Evolutionary conservation across 352 stramenopile genomes (phyloP), one percentile per base, ranked within the genome.

Genomic region (Globisporangium abappressorium): DNA sequence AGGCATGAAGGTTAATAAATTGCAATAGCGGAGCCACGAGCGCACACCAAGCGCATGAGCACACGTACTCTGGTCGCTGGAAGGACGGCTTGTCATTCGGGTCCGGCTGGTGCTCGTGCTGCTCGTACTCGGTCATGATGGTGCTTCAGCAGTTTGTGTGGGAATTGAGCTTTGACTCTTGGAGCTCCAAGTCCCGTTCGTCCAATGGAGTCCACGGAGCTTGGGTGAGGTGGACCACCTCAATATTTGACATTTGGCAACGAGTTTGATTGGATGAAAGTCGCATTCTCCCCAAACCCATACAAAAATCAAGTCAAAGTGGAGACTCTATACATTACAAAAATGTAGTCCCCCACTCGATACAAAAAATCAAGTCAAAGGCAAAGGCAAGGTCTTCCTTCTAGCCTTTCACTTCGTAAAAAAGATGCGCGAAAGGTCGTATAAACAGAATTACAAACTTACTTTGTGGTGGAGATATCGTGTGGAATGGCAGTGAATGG

Each of bases 41-140:
- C 8, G 20, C 12, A 12, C 2, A 20, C 18, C 47, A 65, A 20
- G 34, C 14, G 22, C 28, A 69, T 22, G 34, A 26, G 54, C 41
- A 30, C 9, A 69, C 66, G 59, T 36, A 71, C 66, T 71, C 66
- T 64, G 66, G 58, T n/a, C 66, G 66, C 59, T 66, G 53, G 36
- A 34, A 67, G 34, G 30, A 36, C n/a, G 58, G 38, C 28, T 47
- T 54, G 22, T 63, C 66, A 66, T 67, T 69, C 5, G 57, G 24
- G 49, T 65, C 49, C 5, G 43, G n/a, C 24, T 36, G 14, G n/a
- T 49, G 64, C 14, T 60, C 58, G 20, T 70, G 57, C 36, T 53
- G 30, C 12, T 68, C 54, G 54, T 57, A 9, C 43, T 64, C 28
- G 20, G 46, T 30, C 64, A 64, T 69, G 33, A 0, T 18, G 59